phyloP scores from a whole-genome alignment of 2,329 filamentous ascomycete species.

The Rhynchosporium graminicola region DNA sequence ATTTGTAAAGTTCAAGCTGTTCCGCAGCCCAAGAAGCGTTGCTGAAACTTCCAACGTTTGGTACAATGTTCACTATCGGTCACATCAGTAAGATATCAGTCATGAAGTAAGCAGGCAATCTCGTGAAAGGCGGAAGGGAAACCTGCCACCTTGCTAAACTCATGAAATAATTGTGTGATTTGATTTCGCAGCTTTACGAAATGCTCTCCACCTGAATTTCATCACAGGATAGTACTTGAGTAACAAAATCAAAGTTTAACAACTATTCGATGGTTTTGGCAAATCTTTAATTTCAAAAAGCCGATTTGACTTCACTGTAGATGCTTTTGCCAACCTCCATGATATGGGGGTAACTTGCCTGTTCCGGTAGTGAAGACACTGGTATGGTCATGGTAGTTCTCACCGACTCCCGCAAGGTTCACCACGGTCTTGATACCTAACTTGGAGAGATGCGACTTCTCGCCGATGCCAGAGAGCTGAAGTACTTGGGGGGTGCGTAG shows the following conservation, averaged over 20 bases:
- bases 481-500: constrained; percentile 35
- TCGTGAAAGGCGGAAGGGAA: too few relatives aligned
- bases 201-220: too few relatives aligned
- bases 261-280: too few relatives aligned
- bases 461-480: constrained; percentile 35
- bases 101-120: neutral
- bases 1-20: constrained; percentile 18
- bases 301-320: too few relatives aligned
- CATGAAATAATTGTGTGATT: too few relatives aligned
- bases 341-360: constrained; percentile 10
- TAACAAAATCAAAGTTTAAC: too few relatives aligned
- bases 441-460: constrained; percentile 34
- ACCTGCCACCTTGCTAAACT: too few relatives aligned
- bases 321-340: too few relatives aligned
- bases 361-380: constrained; percentile 16
- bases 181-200: too few relatives aligned
- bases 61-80: constrained; percentile 1
- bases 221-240: too few relatives aligned
- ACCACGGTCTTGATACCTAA: constrained; percentile 41
- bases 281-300: too few relatives aligned
- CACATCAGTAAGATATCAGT: neutral
- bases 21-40: constrained; percentile 21
- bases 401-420: constrained; percentile 46
- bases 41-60: constrained; percentile 20
- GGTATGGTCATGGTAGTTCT: constrained; percentile 41